Percentiles rank a stretch among this genome's conserved stretches.
Conservation (phyloP, 208 protist genomes). For the Phytomonas serpens region DNA sequence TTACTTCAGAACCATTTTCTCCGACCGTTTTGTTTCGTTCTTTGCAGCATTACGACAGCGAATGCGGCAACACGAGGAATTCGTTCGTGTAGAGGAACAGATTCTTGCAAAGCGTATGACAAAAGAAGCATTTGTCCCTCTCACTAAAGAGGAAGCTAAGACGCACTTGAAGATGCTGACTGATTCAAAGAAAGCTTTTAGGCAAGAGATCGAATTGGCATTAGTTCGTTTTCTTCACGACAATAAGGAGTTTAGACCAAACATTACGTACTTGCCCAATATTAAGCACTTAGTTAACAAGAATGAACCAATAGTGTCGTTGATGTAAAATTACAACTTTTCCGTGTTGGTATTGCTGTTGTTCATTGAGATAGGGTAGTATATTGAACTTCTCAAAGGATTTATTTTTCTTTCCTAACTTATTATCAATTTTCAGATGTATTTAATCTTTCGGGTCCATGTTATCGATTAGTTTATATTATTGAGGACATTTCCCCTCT, state of each 20-base stretch:
- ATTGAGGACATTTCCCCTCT: neutral
- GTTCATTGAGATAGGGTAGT: neutral
- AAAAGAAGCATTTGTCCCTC: conserved; percentile 16
- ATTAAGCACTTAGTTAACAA: conserved; percentile 15
- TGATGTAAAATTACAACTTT: conserved; percentile 9
- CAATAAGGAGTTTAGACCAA: conserved; percentile 65
- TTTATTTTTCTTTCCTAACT: neutral
- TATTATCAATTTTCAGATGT: neutral
- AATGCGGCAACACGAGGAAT: conserved; percentile 38
- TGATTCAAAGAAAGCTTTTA: conserved; percentile 24
- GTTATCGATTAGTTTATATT: neutral
- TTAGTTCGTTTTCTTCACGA: conserved; percentile 84
- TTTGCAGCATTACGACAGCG: conserved; percentile 48
- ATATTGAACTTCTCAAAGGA: neutral
- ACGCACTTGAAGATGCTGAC: conserved; percentile 42
- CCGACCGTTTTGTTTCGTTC: conserved; percentile 61
- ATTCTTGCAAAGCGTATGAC: conserved; percentile 33
- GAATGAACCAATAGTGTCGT: conserved; percentile 1
- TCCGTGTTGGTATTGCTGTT: neutral
- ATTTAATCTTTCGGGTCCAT: neutral
- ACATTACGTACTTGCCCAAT: conserved; percentile 72
- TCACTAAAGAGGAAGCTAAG: conserved; percentile 26
- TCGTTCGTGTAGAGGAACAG: conserved; percentile 9
- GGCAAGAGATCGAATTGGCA: conserved; percentile 63
- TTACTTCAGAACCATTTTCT: conserved; percentile 62